A percentile compares a stretch with the other conserved stretches of the same genome.
Conservation (phyloP, 2,329 filamentous ascomycete species). For the Phoma herbarum region DNA sequence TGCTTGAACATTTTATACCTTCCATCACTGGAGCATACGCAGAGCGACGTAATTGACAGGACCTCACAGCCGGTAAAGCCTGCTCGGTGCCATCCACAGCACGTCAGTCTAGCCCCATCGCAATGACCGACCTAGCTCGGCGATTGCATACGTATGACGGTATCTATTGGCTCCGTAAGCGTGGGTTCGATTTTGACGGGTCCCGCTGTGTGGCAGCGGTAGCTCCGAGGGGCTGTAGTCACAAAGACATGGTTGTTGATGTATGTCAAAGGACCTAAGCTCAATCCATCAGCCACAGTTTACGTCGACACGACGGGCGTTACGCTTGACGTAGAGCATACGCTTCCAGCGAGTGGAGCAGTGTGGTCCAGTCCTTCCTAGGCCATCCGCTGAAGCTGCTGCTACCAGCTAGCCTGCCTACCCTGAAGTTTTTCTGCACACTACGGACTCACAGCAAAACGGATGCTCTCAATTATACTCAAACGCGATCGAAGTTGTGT, state of each 20-base stretch:
- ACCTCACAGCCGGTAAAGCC: conserved; percentile 10
- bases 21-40: conserved; percentile 14
- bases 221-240: conserved; percentile 9
- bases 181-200: conserved; percentile 13
- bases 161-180: conserved; percentile 14
- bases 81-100: conserved; percentile 11
- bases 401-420: conserved; percentile 3
- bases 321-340: conserved; percentile 27
- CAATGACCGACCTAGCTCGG: conserved; percentile 8
- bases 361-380: conserved; percentile 11
- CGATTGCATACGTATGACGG: conserved; percentile 9
- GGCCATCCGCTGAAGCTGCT: conserved; percentile 6
- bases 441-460: not conserved
- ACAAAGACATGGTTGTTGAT: conserved; percentile 16
- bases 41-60: conserved; percentile 38
- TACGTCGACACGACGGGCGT: conserved; percentile 15
- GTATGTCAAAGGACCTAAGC: conserved; percentile 28
- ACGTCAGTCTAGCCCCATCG: conserved; percentile 11
- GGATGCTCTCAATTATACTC: not conserved
- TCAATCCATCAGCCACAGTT: conserved; percentile 23
- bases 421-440: not conserved
- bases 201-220: conserved; percentile 16
- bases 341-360: conserved; percentile 11
- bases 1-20: conserved; percentile 34
- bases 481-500: not conserved